Conservation (phyloP, 805 yeast species). For the Debaryomyces tyrocola region DNA sequence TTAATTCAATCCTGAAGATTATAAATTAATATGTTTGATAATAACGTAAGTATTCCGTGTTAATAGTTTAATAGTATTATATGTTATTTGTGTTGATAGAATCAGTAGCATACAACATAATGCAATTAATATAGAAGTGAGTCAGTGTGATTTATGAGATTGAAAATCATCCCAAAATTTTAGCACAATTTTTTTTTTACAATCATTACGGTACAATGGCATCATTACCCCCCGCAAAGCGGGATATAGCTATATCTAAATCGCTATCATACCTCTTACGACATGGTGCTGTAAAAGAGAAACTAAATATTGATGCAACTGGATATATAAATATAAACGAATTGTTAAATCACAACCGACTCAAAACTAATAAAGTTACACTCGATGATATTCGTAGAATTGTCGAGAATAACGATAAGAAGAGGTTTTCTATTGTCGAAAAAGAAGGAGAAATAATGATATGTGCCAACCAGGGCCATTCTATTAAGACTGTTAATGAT, state of each 20-base stretch:
- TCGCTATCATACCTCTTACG: slow-evolving; percentile 74
- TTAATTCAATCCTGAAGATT: too few species aligned
- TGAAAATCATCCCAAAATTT: too few species aligned
- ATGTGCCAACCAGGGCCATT: slow-evolving; percentile 96
- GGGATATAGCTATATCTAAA: slow-evolving; percentile 66
- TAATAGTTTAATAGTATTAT: too few species aligned
- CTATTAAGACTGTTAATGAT: slow-evolving; percentile 50
- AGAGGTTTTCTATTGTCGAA: slow-evolving; percentile 57
- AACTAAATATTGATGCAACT: slow-evolving; percentile 56
- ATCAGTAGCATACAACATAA: too few species aligned
- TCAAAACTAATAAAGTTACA: slow-evolving; percentile 58
- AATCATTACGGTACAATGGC: slow-evolving; percentile 4
- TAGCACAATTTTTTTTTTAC: too few species aligned
- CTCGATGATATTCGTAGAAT: slow-evolving; percentile 57
- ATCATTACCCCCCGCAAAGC: slow-evolving; percentile 11
- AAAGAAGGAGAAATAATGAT: slow-evolving; percentile 34
- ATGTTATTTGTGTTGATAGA: too few species aligned
- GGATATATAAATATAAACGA: slow-evolving; percentile 65
- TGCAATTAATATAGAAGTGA: too few species aligned
- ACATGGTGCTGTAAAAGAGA: slow-evolving; percentile 80
- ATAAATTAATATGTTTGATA: too few species aligned
- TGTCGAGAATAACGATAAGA: slow-evolving; percentile 67
- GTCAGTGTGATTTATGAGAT: too few species aligned
- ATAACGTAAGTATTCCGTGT: too few species aligned
- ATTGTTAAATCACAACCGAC: slow-evolving; percentile 55